Evolutionary conservation across 83 land plant species (phyloP), one percentile per base, ranked within the genome.

Genomic region (Larix sibirica): DNA sequence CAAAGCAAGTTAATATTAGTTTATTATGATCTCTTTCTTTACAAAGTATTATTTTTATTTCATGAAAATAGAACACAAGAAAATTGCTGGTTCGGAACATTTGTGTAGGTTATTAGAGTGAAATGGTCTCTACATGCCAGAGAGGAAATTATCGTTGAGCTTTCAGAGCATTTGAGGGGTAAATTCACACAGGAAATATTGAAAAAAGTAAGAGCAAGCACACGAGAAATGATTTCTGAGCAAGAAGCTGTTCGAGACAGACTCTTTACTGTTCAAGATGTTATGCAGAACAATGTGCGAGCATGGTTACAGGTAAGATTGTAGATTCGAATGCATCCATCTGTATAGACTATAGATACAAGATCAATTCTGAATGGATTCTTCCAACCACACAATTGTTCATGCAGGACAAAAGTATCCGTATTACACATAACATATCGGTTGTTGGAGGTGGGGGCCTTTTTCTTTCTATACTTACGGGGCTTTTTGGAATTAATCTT

Each of bases 51-150:
- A 13, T 23, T 16, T 47, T 47, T 9, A 74, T 74, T 44, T 12
- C 26, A 74, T 10, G 59, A 23, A 75, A 75, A 6, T 23, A 50
- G 78, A 47, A 24, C 31, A 24, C 24, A 59, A 31, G 23, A 79
- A 61, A 33, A 18, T 59, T 60, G 0, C 31, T 79, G 80, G 28
- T 18, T 61, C 7, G 71, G 67, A 81, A 81, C 23, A 64, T 65
- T 26, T 28, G n/a, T 2, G 75, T 81, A 96, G 95, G 99, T 96
- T 59, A 96, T 96, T 24, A 84, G 97, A 81, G 97, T 94, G 18
- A 94, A 96, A 84, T 94, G 97, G 98, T 92, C 93, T 14, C 83
- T 96, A 13, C 97, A 94, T 88, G 98, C 98, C 20, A 90, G 98
- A 38, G 97, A 96, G 80, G 97, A 96, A 80, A 96, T 94, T 33